Base-by-base conservation (phyloP, 2,329 filamentous ascomycete species). In the Penicillium janthinellum region DNA sequence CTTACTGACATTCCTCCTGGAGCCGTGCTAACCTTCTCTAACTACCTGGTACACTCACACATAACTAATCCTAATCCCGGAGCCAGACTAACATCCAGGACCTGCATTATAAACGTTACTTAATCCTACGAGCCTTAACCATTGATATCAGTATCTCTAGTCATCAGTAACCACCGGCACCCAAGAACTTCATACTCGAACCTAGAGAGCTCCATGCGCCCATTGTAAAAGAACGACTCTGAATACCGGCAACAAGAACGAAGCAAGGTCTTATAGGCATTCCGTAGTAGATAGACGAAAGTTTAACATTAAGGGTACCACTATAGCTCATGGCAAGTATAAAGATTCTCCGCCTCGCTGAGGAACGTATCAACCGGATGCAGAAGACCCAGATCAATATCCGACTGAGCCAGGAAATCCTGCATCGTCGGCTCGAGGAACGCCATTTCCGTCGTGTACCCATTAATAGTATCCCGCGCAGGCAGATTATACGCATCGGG, bases 391-490 rank as follows among this genome's bases (percentile, higher is more conserved):
- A 76, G 49, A 59, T 76, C 74, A 17, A 77, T 68, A 64, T 77
- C 73, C 4, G 73, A 74, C 63, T 76, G 74, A 17, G 74, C 73
- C 1, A 77, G 62, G 17, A 76, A 77, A 49, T 76, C 72, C 57
- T 77, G 73, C 74, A 77, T 75, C 7, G 73, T 76, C 22, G 74
- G 74, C 52, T 77, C 73, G 42, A 75, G 60, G 50, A 77, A 75
- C 8, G 74, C 68, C 73, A 77, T 76, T 44, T 72, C 73, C 0
- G 74, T 75, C 38, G 74, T 75, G 55, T 75, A 75, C 8, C 72
- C 73, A 10, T 58, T 63, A 8, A 65, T 53, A 3, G 62, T 62
- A 72, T 79, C 62, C n/a, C 61, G 50, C 8, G 38, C 44, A 2
- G 63, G 60, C 22, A 63, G 53, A 1, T 52, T 28, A 63, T 67